These are phyloP conservation scores for Solanum bukasovii DNA, from an alignment of 257 asterid species.

Conservation along the genomic window DNA sequence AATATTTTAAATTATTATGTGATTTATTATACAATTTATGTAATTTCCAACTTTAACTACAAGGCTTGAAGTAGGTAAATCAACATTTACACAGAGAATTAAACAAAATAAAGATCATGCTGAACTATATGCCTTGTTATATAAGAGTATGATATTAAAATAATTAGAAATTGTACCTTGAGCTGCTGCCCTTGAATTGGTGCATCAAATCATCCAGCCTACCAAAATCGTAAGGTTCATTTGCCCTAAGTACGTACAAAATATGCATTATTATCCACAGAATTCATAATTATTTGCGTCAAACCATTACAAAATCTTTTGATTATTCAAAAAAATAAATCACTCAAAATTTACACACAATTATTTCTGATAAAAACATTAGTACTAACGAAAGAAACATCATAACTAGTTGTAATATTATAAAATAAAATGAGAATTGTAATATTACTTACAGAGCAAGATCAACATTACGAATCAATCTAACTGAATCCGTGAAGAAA, in stretches of 20 bases:
- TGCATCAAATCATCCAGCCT: conserved; percentile 57
- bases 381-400: background rate
- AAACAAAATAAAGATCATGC: too few species aligned
- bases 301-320: too few species aligned
- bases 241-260: conserved; percentile 20
- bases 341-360: background rate
- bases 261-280: background rate
- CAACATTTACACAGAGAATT: too few species aligned
- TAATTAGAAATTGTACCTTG: conserved; percentile 35
- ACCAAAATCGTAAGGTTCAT: conserved; percentile 39
- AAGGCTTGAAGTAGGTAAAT: too few species aligned
- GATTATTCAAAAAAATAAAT: background rate
- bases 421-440: background rate
- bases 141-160: too few species aligned
- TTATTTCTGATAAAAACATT: too few species aligned
- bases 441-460: conserved; percentile 33
- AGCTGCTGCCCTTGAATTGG: conserved; percentile 80
- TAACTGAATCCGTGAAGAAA: conserved; percentile 49
- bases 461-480: conserved; percentile 52
- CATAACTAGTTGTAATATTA: background rate
- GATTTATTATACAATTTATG: too few species aligned
- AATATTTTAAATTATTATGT: too few species aligned
- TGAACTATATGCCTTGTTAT: too few species aligned
- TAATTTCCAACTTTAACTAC: too few species aligned
- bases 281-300: background rate